These are phyloP conservation scores for Austropuccinia psidii DNA, from an alignment of 1,284 basidiomycete genomes.

Conservation along the genomic window DNA sequence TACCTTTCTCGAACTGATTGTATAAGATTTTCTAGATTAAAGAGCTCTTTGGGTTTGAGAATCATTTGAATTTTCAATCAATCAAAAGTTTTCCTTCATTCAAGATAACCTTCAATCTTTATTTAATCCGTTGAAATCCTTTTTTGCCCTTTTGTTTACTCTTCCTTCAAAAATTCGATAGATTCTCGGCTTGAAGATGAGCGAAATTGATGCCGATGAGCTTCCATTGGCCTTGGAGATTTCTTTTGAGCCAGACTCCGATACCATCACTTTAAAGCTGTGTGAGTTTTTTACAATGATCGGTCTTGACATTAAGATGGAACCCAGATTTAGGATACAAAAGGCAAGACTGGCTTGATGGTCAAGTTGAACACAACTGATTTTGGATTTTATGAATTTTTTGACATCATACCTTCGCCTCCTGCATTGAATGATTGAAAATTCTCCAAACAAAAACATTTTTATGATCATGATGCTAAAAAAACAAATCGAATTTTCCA, in stretches of 20 bases:
- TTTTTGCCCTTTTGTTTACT: no score
- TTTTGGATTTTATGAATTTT: background rate
- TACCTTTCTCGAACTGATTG: no score
- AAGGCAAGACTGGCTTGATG: background rate
- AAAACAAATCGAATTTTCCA: background rate
- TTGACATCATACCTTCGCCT: constrained; percentile 60
- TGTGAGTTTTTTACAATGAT: no score
- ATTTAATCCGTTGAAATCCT: no score
- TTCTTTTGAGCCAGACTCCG: background rate
- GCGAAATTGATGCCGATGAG: background rate
- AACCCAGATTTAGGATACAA: background rate
- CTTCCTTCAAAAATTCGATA: no score
- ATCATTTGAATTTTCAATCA: no score
- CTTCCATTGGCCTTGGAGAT: background rate
- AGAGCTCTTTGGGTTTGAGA: no score
- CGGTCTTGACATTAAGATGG: no score
- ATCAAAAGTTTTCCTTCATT: no score
- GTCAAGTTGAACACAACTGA: background rate
- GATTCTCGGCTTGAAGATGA: no score
- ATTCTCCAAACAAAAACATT: constrained; percentile 84
- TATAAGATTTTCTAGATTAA: no score
- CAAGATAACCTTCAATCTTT: no score
- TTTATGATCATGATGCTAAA: constrained; percentile 95
- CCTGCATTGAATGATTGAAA: constrained; percentile 96
- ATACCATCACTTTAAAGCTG: background rate